These are phyloP conservation scores for Coccomyxa sp. DNA, from an alignment of 139 green algal species.

Conservation along the genomic window DNA sequence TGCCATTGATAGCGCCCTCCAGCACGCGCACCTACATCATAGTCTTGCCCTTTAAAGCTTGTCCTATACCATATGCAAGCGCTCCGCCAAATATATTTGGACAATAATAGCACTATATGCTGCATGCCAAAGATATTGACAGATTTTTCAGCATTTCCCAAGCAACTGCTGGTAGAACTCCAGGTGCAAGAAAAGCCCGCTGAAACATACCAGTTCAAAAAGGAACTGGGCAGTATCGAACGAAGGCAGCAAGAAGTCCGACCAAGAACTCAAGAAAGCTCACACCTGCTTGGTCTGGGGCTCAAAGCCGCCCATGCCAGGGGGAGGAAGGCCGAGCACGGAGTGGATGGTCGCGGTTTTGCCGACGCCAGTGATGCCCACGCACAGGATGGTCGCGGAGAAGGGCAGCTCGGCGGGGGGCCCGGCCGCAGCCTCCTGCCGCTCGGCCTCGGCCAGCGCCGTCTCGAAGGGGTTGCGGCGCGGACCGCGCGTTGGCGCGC, in stretches of 20 bases:
- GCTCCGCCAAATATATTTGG: no score
- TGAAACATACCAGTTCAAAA: no score
- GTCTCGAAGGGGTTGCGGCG: constrained; percentile 17
- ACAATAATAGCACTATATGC: no score
- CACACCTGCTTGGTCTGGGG: neutral
- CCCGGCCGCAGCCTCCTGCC: constrained; percentile 2
- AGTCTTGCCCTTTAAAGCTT: neutral
- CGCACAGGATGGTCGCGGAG: constrained; percentile 61
- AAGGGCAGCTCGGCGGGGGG: constrained; percentile 40
- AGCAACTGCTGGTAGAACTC: no score
- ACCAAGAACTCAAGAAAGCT: neutral
- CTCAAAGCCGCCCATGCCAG: neutral
- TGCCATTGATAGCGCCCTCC: constrained; percentile 46
- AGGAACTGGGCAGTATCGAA: no score
- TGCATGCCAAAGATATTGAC: no score
- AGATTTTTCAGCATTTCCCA: no score
- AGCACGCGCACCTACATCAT: constrained; percentile 37
- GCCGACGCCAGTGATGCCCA: constrained; percentile 66
- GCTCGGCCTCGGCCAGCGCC: constrained; percentile 17
- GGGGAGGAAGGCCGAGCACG: constrained; percentile 42
- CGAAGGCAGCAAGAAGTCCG: no score
- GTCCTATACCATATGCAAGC: neutral
- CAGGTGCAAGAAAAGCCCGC: no score
- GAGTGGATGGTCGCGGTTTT: constrained; percentile 70
- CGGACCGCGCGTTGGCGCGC: constrained; percentile 16